Percentiles rank a stretch among this genome's conserved stretches.
Conservation (phyloP, 306 rosid genomes). For the Dryas octopetala region DNA sequence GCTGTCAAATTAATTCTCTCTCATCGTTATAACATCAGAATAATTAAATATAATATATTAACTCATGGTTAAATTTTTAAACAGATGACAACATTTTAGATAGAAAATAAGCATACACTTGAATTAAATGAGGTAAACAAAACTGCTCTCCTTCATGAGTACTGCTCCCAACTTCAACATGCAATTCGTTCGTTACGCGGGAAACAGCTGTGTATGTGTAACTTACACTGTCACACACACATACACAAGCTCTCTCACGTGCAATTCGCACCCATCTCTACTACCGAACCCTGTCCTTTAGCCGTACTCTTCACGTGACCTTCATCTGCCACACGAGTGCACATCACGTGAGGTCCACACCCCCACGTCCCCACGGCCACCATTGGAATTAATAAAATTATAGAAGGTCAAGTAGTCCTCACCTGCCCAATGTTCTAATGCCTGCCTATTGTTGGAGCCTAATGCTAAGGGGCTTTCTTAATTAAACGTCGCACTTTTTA, state of each 20-base stretch:
- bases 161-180: not conserved
- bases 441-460: not conserved
- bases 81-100: too few relatives aligned
- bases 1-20: too few relatives aligned
- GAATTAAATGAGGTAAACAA: too few relatives aligned
- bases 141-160: too few relatives aligned
- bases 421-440: slow-evolving; percentile 3
- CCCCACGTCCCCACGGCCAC: slow-evolving; percentile 6
- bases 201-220: slow-evolving; percentile 35
- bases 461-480: not conserved
- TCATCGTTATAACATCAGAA: too few relatives aligned
- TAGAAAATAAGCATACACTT: too few relatives aligned
- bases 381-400: not conserved
- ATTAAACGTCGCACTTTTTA: not conserved
- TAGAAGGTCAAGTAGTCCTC: not conserved
- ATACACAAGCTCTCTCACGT: slow-evolving; percentile 28
- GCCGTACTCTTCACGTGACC: slow-evolving; percentile 42
- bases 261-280: slow-evolving; percentile 18
- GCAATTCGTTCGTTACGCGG: slow-evolving; percentile 27
- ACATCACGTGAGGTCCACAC: slow-evolving; percentile 25
- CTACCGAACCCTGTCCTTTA: slow-evolving; percentile 29
- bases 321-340: slow-evolving; percentile 27
- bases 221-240: not conserved
- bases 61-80: too few relatives aligned
- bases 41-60: too few relatives aligned